phyloP scores from a whole-genome alignment of 208 protist species.

The Tritrichomonas foetus region DNA sequence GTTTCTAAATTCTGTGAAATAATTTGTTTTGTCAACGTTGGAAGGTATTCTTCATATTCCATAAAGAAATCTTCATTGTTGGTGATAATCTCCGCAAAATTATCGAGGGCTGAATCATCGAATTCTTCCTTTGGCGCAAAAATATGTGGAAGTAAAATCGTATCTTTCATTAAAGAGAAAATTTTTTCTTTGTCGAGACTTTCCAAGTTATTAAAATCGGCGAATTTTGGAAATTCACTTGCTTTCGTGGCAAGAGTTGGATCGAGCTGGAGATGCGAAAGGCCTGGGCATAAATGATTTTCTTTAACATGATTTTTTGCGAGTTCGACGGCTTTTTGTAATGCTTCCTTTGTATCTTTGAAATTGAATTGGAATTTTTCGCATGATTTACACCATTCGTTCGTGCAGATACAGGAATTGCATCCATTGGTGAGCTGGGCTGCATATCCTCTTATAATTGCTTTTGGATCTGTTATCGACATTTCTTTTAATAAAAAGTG shows the following conservation, averaged over 20 bases:
- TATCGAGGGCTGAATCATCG: too few species aligned
- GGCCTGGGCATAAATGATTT: not conserved
- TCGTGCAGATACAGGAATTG: not conserved
- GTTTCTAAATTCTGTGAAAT: not conserved
- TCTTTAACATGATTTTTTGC: not conserved
- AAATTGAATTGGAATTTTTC: not conserved
- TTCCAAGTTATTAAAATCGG: not conserved
- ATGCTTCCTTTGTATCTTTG: not conserved
- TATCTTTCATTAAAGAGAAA: too few species aligned
- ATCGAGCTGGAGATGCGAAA: not conserved
- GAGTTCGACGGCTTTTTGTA: not conserved
- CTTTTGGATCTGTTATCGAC: not conserved
- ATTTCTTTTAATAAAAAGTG: too few species aligned
- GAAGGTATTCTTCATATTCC: too few species aligned
- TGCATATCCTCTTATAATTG: not conserved
- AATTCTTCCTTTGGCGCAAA: too few species aligned
- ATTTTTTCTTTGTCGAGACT: too few species aligned
- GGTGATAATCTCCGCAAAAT: too few species aligned
- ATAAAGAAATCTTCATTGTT: too few species aligned
- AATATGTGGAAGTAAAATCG: too few species aligned
- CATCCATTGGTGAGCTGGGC: not conserved
- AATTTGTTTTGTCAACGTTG: not conserved
- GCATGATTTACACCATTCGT: not conserved
- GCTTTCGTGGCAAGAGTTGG: not conserved
- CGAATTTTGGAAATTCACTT: not conserved